Evolutionary conservation across 768 basidiomycete species (phyloP), one percentile per base, ranked within the genome.

Genomic region (Amanita rubescens): DNA sequence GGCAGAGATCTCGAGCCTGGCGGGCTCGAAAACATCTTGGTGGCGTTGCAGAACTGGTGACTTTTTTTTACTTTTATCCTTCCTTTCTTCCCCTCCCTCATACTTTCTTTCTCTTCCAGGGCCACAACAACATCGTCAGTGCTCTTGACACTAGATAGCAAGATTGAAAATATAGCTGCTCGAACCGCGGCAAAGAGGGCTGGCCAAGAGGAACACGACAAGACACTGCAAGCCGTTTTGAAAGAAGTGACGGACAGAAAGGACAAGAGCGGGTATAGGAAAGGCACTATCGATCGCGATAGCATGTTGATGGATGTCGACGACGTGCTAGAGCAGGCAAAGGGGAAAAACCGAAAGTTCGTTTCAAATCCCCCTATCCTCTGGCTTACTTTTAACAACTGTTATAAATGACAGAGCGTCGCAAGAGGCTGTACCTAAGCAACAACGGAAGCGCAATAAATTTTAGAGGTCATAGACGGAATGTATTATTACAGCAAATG

Each of bases 1-100:
- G 95, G 95, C 0, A 71, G 95, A 51, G 95, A 99, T 69, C 72
- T 98, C n/a, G 85, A 85, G 49, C 85, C 87, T 1, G 83, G 81
- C 9, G 81, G 81, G 61, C 65, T 87, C 20, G 80, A 84, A 56
- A 68, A 68, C 19, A 65, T 92, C 2, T 67, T 90, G 39, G 69
- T 70, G 1, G 81, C 87, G 0, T 70, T 91, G 43, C 72, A 81
- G 55, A 75, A 81, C 56, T 91, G 89, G 87, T 86, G 43, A 55
- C 81, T 58, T 27, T 32, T 6, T 43, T 14, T 10, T 33, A 45
- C 14, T 3, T 45, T 25, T 42, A 20, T 33, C 47, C n/a, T 35
- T 24, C 20, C 55, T 44, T 22, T 47, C 25, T 27, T 41, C n/a
- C n/a, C n/a, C n/a, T n/a, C n/a, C n/a, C n/a, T n/a, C n/a, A n/a